These are phyloP conservation scores for Eucalyptus cladocalyx DNA, from an alignment of 345 rosid genomes.

Conservation along the genomic window DNA sequence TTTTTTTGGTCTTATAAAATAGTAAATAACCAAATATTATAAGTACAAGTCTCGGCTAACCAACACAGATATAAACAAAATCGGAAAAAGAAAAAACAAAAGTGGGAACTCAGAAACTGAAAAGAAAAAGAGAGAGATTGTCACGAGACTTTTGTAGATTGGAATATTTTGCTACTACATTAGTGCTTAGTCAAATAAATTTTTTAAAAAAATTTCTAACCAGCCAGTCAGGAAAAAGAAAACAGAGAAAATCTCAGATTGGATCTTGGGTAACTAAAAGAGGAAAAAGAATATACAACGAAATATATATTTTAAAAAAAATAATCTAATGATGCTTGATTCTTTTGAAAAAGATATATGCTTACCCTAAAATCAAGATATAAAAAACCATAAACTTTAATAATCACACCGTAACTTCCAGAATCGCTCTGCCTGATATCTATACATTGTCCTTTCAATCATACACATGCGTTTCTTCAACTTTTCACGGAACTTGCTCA, in stretches of 20 bases:
- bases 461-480: not conserved
- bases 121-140: not conserved
- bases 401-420: not conserved
- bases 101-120: not conserved
- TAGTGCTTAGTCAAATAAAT: not conserved
- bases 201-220: not conserved
- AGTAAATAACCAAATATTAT: not conserved
- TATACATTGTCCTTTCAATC: not conserved
- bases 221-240: not conserved
- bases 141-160: not conserved
- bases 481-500: not conserved
- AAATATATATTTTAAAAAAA: not conserved
- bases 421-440: not conserved
- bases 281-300: not conserved
- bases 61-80: not conserved
- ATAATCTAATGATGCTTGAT: not conserved
- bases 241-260: not conserved
- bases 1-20: not conserved
- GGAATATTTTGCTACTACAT: not conserved
- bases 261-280: not conserved
- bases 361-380: not conserved
- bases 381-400: not conserved
- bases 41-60: not conserved
- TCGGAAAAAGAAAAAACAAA: not conserved
- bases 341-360: not conserved